Evolutionary conservation across 345 rosid species (phyloP), one percentile per base, ranked within the genome.

Genomic region (Brassica cretica): DNA sequence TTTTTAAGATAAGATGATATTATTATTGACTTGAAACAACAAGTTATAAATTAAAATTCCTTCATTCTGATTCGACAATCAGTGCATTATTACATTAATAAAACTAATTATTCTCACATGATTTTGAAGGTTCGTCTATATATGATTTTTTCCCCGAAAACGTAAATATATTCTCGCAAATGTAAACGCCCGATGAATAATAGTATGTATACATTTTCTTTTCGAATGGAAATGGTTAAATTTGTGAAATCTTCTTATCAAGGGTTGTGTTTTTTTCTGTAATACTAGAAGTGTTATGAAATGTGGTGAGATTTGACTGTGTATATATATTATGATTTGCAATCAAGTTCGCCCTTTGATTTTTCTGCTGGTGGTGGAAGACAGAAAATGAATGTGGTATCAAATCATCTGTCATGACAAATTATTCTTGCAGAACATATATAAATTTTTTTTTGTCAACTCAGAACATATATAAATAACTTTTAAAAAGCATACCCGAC

Each of bases 391-490:
- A 64, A 81, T 63, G 78, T 81, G 81, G 68, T 72, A 80, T 84
- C 86, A 81, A 84, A 83, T 84, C 86, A 81, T 41, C 59, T 68
- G 75, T 74, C 75, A 79, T 15, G 14, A 32, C 60, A 69, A 62
- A 66, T 18, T 46, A 63, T 73, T 73, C 21, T 63, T 29, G 68
- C 69, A 64, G 53, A 64, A 32, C 30, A 27, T 27, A 27, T 27
- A 27, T 27, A 27, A 27, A 27, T 27, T 21, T 21, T 21, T 19
- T 21, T 21, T 21, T 21, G 24, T 21, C 24, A 21, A 21, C 24
- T 21, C 24, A 21, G 24, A 21, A 21, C 37, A 53, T 35, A 16
- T 5, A 44, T 32, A 60, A 24, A n/a, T 15, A 46, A n/a, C 32
- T 8, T 8, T 21, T 21, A 21, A 55, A 1, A 16, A 5, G 3